Conservation (phyloP, 2,329 filamentous ascomycete species). For the Leptoxyphium fumago region DNA sequence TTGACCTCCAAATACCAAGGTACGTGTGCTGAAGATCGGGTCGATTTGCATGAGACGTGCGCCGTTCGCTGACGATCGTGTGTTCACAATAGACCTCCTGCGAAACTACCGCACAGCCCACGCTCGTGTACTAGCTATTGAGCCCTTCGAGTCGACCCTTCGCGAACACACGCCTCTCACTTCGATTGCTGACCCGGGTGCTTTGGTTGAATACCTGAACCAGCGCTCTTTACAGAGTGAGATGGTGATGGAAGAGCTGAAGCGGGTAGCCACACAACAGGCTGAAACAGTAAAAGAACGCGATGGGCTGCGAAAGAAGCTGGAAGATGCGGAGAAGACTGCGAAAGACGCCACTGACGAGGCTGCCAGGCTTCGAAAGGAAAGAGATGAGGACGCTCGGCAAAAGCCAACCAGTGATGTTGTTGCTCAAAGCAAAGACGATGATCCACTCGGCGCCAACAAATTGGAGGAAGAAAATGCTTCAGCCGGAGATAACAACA, state of each 20-base stretch:
- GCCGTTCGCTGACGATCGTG: neutral
- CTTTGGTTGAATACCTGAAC: constrained; percentile 78
- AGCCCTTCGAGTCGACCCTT: constrained; percentile 81
- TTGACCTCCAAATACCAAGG: constrained; percentile 77
- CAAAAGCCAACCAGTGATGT: neutral
- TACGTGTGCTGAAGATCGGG: constrained; percentile 23
- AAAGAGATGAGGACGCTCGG: constrained; percentile 9
- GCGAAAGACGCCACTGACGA: constrained; percentile 50
- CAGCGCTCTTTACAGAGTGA: constrained; percentile 75
- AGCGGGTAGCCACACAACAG: constrained; percentile 52
- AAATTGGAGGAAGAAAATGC: constrained; percentile 1
- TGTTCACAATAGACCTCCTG: constrained; percentile 52
- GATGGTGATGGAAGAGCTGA: constrained; percentile 89
- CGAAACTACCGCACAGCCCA: constrained; percentile 88
- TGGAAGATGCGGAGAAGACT: constrained; percentile 52
- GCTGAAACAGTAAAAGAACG: constrained; percentile 40
- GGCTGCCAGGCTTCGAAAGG: constrained; percentile 38
- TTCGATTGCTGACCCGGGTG: constrained; percentile 71
- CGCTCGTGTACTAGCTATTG: constrained; percentile 69
- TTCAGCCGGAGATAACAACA: constrained; percentile 1
- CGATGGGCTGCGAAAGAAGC: constrained; percentile 63
- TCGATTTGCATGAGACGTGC: constrained; percentile 1
- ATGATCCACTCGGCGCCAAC: constrained; percentile 6
- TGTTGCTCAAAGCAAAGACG: constrained; percentile 9
- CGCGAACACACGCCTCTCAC: constrained; percentile 86